Evolutionary conservation across 192 early-diverging fungal genomes (phyloP).

Genomic region (Dimargaris cristalligena): DNA sequence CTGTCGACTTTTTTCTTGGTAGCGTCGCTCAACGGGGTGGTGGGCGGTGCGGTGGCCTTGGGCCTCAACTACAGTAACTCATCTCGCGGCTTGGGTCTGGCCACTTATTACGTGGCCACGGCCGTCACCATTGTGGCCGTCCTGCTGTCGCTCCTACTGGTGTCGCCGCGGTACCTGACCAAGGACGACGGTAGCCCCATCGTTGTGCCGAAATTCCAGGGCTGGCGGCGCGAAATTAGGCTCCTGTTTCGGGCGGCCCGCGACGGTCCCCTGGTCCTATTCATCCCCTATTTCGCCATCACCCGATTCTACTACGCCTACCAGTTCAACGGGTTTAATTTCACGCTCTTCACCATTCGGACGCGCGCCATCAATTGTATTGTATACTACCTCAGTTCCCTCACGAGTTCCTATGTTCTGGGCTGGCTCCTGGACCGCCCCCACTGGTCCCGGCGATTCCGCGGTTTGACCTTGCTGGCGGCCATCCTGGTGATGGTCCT

Average conservation of each 20-base stretch:
- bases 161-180: background rate
- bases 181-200: background rate
- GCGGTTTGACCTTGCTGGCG: background rate
- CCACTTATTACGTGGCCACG: background rate
- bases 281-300: background rate
- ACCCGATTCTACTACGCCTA: background rate
- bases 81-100: background rate
- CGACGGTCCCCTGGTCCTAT: background rate
- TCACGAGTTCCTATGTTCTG: background rate
- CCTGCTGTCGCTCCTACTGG: background rate
- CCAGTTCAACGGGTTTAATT: background rate
- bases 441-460: background rate
- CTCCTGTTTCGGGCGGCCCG: background rate
- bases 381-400: background rate
- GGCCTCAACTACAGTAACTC: background rate
- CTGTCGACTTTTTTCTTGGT: background rate
- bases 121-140: background rate
- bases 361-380: background rate
- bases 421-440: background rate
- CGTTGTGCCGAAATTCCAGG: background rate
- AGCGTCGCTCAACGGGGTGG: background rate
- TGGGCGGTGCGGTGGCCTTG: background rate
- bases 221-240: background rate
- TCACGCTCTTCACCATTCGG: background rate
- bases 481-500: background rate